phyloP scores from a whole-genome alignment of 2,329 filamentous ascomycete genomes.

The Coniochaeta ligniaria region DNA sequence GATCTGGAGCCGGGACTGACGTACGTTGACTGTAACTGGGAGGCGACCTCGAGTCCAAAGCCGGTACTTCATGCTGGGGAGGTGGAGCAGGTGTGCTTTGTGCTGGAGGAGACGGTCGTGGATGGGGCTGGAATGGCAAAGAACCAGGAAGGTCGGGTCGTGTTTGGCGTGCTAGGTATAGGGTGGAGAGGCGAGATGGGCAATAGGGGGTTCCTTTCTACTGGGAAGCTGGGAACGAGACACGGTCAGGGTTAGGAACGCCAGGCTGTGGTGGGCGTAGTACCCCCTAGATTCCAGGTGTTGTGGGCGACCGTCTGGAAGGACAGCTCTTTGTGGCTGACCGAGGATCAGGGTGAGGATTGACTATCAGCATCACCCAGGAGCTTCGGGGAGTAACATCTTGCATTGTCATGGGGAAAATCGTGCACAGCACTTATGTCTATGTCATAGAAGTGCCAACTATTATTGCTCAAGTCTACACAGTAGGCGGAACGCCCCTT shows the following conservation, averaged over 20 bases:
- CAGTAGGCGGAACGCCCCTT: too few relatives aligned
- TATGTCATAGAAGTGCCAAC: too few relatives aligned
- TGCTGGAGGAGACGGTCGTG: constrained; percentile 40
- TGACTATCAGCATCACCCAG: background rate
- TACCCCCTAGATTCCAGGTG: background rate
- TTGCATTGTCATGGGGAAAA: background rate
- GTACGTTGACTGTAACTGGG: constrained; percentile 53
- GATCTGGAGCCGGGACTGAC: constrained; percentile 43
- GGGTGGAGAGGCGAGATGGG: constrained; percentile 90
- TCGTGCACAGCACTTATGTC: too few relatives aligned
- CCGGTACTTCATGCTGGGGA: constrained; percentile 56
- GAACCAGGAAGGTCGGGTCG: constrained; percentile 37
- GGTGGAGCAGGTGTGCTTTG: constrained; percentile 59
- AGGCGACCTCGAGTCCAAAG: constrained; percentile 29
- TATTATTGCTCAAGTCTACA: too few relatives aligned
- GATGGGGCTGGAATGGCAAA: constrained; percentile 27
- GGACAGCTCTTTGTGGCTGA: background rate
- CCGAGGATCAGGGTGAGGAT: background rate
- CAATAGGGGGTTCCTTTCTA: constrained; percentile 78
- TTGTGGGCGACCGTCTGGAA: background rate
- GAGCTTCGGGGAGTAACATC: background rate
- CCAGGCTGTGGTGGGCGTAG: background rate
- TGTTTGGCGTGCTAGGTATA: constrained; percentile 76
- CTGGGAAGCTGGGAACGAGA: constrained; percentile 66
- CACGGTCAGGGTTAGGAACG: constrained; percentile 8